A percentile compares a stretch with the other conserved stretches of the same genome.
Conservation (phyloP, 129 eudicot species). For the Chrysanthemum seticuspe region DNA sequence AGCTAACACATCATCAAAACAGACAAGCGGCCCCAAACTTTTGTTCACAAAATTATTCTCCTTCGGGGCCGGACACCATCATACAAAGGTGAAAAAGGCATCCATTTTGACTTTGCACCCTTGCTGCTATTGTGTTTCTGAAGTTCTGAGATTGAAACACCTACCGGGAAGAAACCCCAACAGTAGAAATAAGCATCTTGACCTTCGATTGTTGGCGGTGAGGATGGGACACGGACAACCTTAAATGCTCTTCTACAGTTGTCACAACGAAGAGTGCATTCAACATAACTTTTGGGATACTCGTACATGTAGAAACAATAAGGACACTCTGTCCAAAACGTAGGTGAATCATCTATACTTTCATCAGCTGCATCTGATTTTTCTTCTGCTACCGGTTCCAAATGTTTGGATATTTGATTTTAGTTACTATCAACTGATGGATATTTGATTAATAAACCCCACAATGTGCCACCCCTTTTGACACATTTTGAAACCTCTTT, state of each 20-base stretch:
- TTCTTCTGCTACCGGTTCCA: background rate
- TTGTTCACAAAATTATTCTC: conserved; percentile 12
- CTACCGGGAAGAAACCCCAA: conserved; percentile 88
- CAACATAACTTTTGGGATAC: conserved; percentile 53
- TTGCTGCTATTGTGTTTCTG: conserved; percentile 32
- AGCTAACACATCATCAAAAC: conserved; percentile 47
- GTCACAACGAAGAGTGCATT: conserved; percentile 69
- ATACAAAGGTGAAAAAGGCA: conserved; percentile 73
- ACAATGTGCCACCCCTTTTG: too few species aligned
- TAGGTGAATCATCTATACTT: conserved; percentile 35
- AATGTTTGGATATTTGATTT: too few species aligned
- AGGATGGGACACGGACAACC: conserved; percentile 60
- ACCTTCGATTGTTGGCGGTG: conserved; percentile 55
- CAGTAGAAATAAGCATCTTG: conserved; percentile 59
- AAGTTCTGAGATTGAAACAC: conserved; percentile 54
- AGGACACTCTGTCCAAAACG: conserved; percentile 91
- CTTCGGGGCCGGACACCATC: conserved; percentile 32
- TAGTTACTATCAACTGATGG: too few species aligned
- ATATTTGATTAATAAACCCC: too few species aligned
- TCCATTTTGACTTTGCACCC: conserved; percentile 46
- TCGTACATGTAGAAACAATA: conserved; percentile 76
- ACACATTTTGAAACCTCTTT: too few species aligned
- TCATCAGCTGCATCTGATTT: conserved; percentile 19
- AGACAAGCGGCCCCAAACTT: conserved; percentile 49
- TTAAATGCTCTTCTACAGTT: conserved; percentile 83